A percentile compares a stretch with the other conserved stretches of the same genome.
Conservation (phyloP, 495 filamentous ascomycete species). For the Penicillium maclennaniae region DNA sequence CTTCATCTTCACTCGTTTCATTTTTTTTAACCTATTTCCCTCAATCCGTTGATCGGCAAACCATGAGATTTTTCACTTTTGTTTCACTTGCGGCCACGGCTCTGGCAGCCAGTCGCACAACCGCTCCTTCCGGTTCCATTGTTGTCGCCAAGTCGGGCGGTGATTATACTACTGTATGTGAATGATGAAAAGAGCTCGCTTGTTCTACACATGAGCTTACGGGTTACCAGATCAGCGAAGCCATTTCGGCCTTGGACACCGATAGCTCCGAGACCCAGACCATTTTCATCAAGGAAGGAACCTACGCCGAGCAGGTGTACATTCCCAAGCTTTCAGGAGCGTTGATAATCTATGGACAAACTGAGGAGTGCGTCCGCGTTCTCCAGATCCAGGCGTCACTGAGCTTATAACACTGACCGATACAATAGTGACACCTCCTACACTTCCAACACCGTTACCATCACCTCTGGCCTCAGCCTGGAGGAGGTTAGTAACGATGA, state of each 20-base stretch:
- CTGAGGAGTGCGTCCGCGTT: conserved; percentile 40
- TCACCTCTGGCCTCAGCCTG: conserved; percentile 44
- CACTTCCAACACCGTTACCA: conserved; percentile 54
- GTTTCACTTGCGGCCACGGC: conserved; percentile 25
- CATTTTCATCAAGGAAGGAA: conserved; percentile 60
- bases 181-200: background rate
- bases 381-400: background rate
- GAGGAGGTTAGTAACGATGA: conserved; percentile 38
- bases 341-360: conserved; percentile 60
- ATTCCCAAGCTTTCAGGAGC: conserved; percentile 44
- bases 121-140: conserved; percentile 49
- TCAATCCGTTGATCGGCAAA: background rate
- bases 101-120: conserved; percentile 40
- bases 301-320: conserved; percentile 58
- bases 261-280: conserved; percentile 46
- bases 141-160: conserved; percentile 45
- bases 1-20: too few species aligned
- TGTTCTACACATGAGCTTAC: background rate
- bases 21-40: too few species aligned
- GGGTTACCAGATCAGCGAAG: conserved; percentile 46
- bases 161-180: conserved; percentile 34
- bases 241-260: conserved; percentile 51
- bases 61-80: conserved; percentile 10
- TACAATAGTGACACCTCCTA: conserved; percentile 42
- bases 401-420: background rate